A percentile compares a stretch with the other conserved stretches of the same genome.
phyloP scores from a whole-genome alignment of 371 early-diverging fungal species.

The Mortierella sp. region DNA sequence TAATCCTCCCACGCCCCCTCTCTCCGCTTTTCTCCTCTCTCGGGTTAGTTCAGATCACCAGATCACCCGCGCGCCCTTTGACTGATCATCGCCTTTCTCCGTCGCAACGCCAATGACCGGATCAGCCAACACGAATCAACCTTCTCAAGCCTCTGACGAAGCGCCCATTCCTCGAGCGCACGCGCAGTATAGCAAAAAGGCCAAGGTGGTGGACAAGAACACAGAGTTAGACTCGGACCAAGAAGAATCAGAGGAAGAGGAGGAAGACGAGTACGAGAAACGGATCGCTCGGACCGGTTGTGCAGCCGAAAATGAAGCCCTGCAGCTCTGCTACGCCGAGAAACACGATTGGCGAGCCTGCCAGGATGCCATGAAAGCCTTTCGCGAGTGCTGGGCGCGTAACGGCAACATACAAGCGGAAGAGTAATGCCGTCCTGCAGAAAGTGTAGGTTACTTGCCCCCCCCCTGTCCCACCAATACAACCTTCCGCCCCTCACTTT shows the following conservation, averaged over 20 bases:
- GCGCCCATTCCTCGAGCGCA: slow-evolving; percentile 42
- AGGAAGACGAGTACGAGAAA: slow-evolving; percentile 73
- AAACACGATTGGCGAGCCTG: slow-evolving; percentile 85
- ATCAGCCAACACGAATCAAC: slow-evolving; percentile 14
- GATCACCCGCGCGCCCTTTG: too few relatives aligned
- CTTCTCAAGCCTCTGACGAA: slow-evolving; percentile 28
- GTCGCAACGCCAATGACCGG: not conserved
- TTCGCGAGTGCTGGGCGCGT: slow-evolving; percentile 75
- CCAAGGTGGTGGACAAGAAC: not conserved
- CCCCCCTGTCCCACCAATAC: too few relatives aligned
- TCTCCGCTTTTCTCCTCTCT: too few relatives aligned
- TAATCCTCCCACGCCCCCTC: too few relatives aligned
- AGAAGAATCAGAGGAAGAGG: slow-evolving; percentile 55
- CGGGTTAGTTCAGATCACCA: too few relatives aligned
- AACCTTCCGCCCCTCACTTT: too few relatives aligned
- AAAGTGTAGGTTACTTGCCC: too few relatives aligned
- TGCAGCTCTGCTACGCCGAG: slow-evolving; percentile 79
- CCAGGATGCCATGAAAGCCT: slow-evolving; percentile 74
- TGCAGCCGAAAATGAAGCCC: slow-evolving; percentile 74
- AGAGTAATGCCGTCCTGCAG: too few relatives aligned
- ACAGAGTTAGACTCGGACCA: not conserved
- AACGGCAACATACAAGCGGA: slow-evolving; percentile 55
- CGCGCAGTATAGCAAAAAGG: slow-evolving; percentile 10
- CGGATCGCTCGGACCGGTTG: slow-evolving; percentile 79
- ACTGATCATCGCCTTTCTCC: too few relatives aligned